phyloP scores from a whole-genome alignment of 2,329 filamentous ascomycete species.

The Cryphonectria naterciae region DNA sequence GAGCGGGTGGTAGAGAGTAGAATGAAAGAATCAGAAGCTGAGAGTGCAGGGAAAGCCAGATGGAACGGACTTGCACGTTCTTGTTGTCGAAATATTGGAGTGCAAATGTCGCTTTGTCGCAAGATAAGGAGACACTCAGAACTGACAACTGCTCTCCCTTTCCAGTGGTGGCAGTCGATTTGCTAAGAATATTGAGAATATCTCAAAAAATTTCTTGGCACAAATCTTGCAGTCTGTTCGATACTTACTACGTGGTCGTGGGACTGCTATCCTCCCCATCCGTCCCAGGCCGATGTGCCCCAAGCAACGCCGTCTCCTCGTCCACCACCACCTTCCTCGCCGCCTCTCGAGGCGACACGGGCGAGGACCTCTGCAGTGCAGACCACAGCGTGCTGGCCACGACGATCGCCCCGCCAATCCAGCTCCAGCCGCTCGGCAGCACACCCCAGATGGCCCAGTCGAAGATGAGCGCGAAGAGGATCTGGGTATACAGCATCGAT shows the following conservation, averaged over 20 bases:
- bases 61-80: background rate
- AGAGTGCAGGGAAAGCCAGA: background rate
- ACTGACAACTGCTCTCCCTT: background rate
- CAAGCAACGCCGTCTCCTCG: conserved; percentile 42
- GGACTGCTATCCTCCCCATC: conserved; percentile 21
- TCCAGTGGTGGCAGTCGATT: background rate
- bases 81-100: background rate
- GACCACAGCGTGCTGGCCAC: conserved; percentile 49
- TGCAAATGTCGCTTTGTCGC: background rate
- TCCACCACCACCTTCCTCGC: conserved; percentile 34
- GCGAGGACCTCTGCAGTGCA: conserved; percentile 43
- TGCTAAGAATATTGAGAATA: background rate
- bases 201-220: background rate
- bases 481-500: conserved; percentile 38
- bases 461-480: conserved; percentile 43
- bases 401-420: conserved; percentile 45
- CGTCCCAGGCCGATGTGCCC: conserved; percentile 14
- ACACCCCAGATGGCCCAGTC: conserved; percentile 50
- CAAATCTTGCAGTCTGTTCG: background rate
- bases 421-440: conserved; percentile 43
- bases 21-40: background rate
- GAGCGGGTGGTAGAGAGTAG: background rate
- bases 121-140: background rate
- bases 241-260: background rate
- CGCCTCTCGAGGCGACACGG: conserved; percentile 33